Base-by-base conservation (phyloP, 495 filamentous ascomycete species). In the Emericellopsis terricola region DNA sequence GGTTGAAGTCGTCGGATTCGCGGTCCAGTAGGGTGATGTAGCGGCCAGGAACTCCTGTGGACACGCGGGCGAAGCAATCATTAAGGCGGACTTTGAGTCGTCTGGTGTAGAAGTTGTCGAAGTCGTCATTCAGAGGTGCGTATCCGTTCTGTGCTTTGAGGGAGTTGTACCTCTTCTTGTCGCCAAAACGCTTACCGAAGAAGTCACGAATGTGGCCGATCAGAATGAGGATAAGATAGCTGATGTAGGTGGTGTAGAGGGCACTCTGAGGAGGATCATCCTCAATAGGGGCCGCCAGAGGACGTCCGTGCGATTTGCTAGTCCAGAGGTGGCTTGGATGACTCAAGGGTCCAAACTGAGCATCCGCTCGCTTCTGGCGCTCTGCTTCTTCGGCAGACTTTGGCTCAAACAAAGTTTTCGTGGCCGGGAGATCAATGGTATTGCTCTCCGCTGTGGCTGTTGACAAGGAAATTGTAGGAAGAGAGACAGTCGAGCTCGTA, bases 201-300 rank as follows among this genome's bases (percentile, higher is more conserved):
- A 94, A 97, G 55, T 97, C 89, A 43, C 89, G 73, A 24, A 93
- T 71, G 50, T 97, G 89, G 29, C 89, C 89, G 41, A 93, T 89
- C 41, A 84, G 73, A 48, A 97, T 96, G 45, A 97, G 69, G 42
- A 96, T 78, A 44, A 97, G 65, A 55, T 96, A 97, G 53, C 81
- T 91, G 49, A 97, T 78, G 61, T 96, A 96, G 36, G 89, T 97
- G 17, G 89, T 94, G 42, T 96, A 65, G 44, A 97, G 68, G 53
- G 80, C 94, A 60, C 85, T 96, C 63, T 94, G 94, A 14, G 87
- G 83, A 14, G 89, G 89, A 54, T 96, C 89, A 45, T 97, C 89
- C 50, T 91, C 81, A 39, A 94, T 63, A 3, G 86, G 84, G 20
- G 82, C 71, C 28, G 74, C 73, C 37, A 96, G 76, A 29, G 68